Evolutionary conservation across 371 early-diverging fungal species (phyloP).

Genomic region (Gilbertella persicaria): DNA sequence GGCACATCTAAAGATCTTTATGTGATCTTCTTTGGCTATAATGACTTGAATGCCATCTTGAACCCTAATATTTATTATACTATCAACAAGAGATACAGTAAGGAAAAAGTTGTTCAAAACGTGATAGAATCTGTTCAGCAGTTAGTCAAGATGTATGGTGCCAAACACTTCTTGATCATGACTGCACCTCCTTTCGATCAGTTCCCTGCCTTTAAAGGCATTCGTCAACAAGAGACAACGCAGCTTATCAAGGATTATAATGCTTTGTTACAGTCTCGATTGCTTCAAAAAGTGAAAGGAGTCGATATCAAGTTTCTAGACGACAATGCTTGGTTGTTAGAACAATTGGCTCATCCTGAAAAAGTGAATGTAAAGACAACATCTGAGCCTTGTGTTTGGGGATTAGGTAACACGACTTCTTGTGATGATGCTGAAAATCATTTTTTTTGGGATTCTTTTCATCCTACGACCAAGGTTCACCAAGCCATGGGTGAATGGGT

Average conservation of each 20-base stretch:
- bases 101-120: slow-evolving; percentile 17
- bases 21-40: slow-evolving; percentile 29
- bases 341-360: slow-evolving; percentile 12
- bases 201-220: slow-evolving; percentile 17
- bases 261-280: slow-evolving; percentile 1
- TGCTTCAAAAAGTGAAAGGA: slow-evolving; percentile 3
- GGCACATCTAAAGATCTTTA: slow-evolving; percentile 19
- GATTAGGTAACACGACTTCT: slow-evolving; percentile 23
- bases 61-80: slow-evolving; percentile 23
- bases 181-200: slow-evolving; percentile 22
- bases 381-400: slow-evolving; percentile 25
- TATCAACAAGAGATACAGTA: slow-evolving; percentile 10
- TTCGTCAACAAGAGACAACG: slow-evolving; percentile 6
- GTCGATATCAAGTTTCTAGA: slow-evolving; percentile 26
- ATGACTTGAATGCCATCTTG: slow-evolving; percentile 26
- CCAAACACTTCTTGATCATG: slow-evolving; percentile 18
- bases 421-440: slow-evolving; percentile 23
- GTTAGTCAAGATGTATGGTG: slow-evolving; percentile 17
- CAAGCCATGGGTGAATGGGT: slow-evolving; percentile 15
- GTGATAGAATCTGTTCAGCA: slow-evolving; percentile 12
- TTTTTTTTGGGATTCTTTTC: slow-evolving; percentile 25
- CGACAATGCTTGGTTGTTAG: slow-evolving; percentile 10
- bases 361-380: slow-evolving; percentile 6
- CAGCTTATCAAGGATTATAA: slow-evolving; percentile 22
- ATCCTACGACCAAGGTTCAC: slow-evolving; percentile 25